Percentiles rank a stretch among this genome's conserved stretches.
These are phyloP conservation scores for Balamuthia mandrillaris DNA, from an alignment of 208 protist genomes.

Conservation along the genomic window DNA sequence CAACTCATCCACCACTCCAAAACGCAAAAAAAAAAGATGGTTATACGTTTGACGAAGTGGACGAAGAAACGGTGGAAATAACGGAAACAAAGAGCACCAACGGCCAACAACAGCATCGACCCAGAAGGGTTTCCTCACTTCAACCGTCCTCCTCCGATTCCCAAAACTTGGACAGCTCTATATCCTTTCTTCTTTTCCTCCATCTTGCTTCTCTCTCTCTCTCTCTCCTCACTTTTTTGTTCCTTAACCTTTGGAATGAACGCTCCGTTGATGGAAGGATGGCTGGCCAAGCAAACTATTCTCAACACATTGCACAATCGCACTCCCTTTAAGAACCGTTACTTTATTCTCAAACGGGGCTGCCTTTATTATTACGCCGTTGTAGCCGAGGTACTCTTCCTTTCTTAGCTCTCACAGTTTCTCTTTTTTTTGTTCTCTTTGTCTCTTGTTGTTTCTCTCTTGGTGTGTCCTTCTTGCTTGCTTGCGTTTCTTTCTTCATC, in stretches of 20 bases:
- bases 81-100: too few relatives aligned
- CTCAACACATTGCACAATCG: neutral
- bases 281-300: slow-evolving; percentile 30
- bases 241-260: neutral
- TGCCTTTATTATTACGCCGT: slow-evolving; percentile 29
- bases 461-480: neutral
- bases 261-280: slow-evolving; percentile 1
- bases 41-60: too few relatives aligned
- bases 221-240: neutral
- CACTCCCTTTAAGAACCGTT: slow-evolving; percentile 2
- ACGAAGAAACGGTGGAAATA: too few relatives aligned
- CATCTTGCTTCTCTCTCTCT: too few relatives aligned
- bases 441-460: neutral
- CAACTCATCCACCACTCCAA: too few relatives aligned
- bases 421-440: neutral
- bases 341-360: slow-evolving; percentile 24
- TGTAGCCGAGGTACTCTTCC: slow-evolving; percentile 5
- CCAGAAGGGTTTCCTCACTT: too few relatives aligned
- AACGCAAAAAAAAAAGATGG: too few relatives aligned
- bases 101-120: too few relatives aligned
- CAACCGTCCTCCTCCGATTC: neutral
- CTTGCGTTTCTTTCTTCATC: too few relatives aligned
- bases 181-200: neutral
- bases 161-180: neutral
- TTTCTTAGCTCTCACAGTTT: neutral